These are phyloP conservation scores for Penicillium alfredii DNA, from an alignment of 495 filamentous ascomycete species.

Conservation along the genomic window DNA sequence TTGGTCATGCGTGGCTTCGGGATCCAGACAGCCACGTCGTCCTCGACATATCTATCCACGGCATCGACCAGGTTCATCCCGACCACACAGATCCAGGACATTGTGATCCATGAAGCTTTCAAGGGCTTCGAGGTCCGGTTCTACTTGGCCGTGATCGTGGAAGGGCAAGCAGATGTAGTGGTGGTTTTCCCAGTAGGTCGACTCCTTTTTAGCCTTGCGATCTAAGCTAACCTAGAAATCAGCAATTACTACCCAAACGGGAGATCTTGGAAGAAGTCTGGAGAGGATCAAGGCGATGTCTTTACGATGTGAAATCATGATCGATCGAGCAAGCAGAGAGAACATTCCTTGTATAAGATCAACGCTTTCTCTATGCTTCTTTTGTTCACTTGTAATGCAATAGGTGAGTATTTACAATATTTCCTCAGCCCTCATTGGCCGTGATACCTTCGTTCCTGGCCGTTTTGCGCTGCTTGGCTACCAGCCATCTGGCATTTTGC, in stretches of 20 bases:
- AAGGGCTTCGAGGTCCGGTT: slow-evolving; percentile 85
- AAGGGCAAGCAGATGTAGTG: slow-evolving; percentile 80
- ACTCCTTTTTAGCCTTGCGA: neutral
- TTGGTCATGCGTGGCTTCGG: slow-evolving; percentile 84
- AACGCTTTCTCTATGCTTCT: no score
- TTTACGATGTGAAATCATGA: slow-evolving; percentile 61
- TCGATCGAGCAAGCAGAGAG: neutral
- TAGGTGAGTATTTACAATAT: slow-evolving; percentile 21
- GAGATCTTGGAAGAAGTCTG: slow-evolving; percentile 77
- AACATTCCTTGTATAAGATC: neutral
- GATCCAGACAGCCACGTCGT: slow-evolving; percentile 76
- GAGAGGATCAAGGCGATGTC: slow-evolving; percentile 68
- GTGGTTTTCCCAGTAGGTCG: slow-evolving; percentile 80
- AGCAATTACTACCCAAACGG: slow-evolving; percentile 63
- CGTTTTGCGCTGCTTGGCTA: slow-evolving; percentile 55
- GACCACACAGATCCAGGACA: slow-evolving; percentile 82
- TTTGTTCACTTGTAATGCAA: no score
- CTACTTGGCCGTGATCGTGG: slow-evolving; percentile 84
- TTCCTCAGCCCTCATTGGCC: slow-evolving; percentile 5
- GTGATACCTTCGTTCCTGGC: slow-evolving; percentile 15
- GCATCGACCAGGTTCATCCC: slow-evolving; percentile 86
- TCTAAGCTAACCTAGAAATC: slow-evolving; percentile 7
- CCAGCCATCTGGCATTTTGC: slow-evolving; percentile 71
- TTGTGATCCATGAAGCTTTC: slow-evolving; percentile 94
- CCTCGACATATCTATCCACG: slow-evolving; percentile 55